Conservation (phyloP, 495 filamentous ascomycete species). For the Glarea lozoyensis region DNA sequence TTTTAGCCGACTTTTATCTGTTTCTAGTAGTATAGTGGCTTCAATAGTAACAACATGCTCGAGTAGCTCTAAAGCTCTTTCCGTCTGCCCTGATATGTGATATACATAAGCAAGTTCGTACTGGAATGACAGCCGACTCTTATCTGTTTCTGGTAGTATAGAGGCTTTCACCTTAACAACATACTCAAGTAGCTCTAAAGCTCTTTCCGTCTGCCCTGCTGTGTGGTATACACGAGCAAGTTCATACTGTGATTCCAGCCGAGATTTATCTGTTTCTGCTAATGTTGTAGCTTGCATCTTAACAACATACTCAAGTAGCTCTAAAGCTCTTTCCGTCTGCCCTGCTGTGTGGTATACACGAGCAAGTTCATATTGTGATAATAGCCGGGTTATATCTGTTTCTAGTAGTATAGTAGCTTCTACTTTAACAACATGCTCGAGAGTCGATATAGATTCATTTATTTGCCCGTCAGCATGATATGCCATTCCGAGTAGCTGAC, state of each 20-base stretch:
- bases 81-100: slow-evolving; percentile 5
- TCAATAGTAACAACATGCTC: slow-evolving; percentile 24
- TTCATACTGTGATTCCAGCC: slow-evolving; percentile 23
- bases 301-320: slow-evolving; percentile 25
- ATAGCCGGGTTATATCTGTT: no score
- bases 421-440: no score
- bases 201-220: slow-evolving; percentile 9
- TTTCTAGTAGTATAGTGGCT: slow-evolving; percentile 19
- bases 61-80: slow-evolving; percentile 13
- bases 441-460: no score
- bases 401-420: no score
- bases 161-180: slow-evolving; percentile 20
- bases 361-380: slow-evolving; percentile 17
- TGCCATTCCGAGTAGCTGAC: slow-evolving; percentile 6
- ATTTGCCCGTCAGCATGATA: slow-evolving; percentile 8
- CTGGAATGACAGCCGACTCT: slow-evolving; percentile 21
- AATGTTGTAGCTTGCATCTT: slow-evolving; percentile 18
- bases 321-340: slow-evolving; percentile 6
- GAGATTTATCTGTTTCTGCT: slow-evolving; percentile 21
- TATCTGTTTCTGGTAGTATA: slow-evolving; percentile 25
- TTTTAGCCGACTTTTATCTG: slow-evolving; percentile 23
- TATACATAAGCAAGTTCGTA: slow-evolving; percentile 10
- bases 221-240: slow-evolving; percentile 4
- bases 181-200: slow-evolving; percentile 21
- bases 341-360: slow-evolving; percentile 5